These are phyloP conservation scores for Ceratocystis diversiconidia DNA, from an alignment of 2,329 filamentous ascomycete species.

Conservation along the genomic window DNA sequence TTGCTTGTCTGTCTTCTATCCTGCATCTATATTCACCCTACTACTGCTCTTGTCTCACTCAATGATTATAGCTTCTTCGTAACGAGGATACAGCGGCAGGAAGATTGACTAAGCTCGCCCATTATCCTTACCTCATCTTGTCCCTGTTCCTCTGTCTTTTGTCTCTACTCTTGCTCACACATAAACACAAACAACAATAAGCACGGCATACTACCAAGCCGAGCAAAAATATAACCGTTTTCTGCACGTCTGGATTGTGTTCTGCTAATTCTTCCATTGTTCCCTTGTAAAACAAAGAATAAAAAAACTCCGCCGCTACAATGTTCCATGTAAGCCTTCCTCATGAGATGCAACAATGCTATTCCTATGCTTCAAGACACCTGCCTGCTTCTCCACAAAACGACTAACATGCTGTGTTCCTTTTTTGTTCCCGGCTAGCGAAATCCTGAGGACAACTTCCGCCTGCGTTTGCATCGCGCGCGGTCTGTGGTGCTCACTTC, in stretches of 20 bases:
- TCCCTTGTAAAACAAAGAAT: background rate
- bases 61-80: background rate
- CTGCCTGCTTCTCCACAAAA: background rate
- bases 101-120: too few species aligned
- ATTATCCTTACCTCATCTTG: too few species aligned
- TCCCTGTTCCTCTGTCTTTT: too few species aligned
- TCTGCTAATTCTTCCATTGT: background rate
- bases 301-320: background rate
- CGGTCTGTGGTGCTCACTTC: constrained; percentile 68
- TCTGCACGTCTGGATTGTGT: background rate
- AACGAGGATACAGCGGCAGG: too few species aligned
- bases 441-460: constrained; percentile 59
- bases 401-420: background rate
- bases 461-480: constrained; percentile 68
- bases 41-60: background rate
- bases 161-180: too few species aligned
- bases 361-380: background rate
- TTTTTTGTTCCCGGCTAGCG: constrained; percentile 28
- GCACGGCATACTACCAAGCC: too few species aligned
- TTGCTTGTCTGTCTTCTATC: background rate
- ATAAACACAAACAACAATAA: too few species aligned
- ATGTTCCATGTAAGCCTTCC: constrained; percentile 15
- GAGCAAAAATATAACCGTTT: too few species aligned
- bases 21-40: background rate
- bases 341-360: constrained; percentile 19